A percentile compares a stretch with the other conserved stretches of the same genome.
phyloP scores from a whole-genome alignment of 441 rosid species.

The Erodium moschatum region DNA sequence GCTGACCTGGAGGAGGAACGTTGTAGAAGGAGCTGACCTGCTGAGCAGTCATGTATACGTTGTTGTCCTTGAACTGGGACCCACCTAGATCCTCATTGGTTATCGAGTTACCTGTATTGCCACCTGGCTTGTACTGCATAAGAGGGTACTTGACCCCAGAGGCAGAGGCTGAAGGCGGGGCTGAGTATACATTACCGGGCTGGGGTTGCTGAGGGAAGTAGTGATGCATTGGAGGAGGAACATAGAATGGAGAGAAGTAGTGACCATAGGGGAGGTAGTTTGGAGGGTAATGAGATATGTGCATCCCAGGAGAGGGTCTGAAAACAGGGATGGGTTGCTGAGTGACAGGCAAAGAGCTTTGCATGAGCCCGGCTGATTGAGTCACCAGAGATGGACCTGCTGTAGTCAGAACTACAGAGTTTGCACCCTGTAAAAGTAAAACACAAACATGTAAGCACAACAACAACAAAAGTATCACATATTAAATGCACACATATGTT shows the following conservation, averaged over 20 bases:
- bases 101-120: slow-evolving; percentile 46
- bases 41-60: slow-evolving; percentile 58
- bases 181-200: slow-evolving; percentile 61
- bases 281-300: slow-evolving; percentile 73
- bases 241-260: slow-evolving; percentile 65
- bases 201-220: slow-evolving; percentile 76
- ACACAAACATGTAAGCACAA: slow-evolving; percentile 23
- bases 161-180: slow-evolving; percentile 59
- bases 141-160: slow-evolving; percentile 67
- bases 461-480: slow-evolving; percentile 6
- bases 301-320: slow-evolving; percentile 76
- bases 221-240: slow-evolving; percentile 72
- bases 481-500: background rate
- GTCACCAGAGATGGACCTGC: slow-evolving; percentile 62
- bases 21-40: slow-evolving; percentile 84
- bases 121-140: slow-evolving; percentile 75
- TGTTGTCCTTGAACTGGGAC: slow-evolving; percentile 75
- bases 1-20: slow-evolving; percentile 68
- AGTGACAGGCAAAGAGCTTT: slow-evolving; percentile 62
- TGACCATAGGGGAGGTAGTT: slow-evolving; percentile 73
- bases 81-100: slow-evolving; percentile 51
- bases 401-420: slow-evolving; percentile 56
- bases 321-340: slow-evolving; percentile 79
- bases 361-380: slow-evolving; percentile 74
- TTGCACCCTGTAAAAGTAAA: slow-evolving; percentile 60